Evolutionary conservation across 768 basidiomycete genomes (phyloP), one percentile per base, ranked within the genome.

Genomic region (Russula ochroleuca): DNA sequence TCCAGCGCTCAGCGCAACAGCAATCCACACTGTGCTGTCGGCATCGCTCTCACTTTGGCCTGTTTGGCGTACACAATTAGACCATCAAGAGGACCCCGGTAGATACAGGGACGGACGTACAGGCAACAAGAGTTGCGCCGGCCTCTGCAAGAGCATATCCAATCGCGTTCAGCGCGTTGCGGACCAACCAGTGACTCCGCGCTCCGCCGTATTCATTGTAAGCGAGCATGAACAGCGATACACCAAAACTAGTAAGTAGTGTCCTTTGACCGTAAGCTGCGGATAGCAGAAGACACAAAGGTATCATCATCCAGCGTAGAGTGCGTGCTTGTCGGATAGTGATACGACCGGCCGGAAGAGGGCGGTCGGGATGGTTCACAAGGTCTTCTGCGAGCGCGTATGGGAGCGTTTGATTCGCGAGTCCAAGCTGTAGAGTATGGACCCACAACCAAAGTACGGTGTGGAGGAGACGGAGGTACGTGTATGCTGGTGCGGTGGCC

Each of bases 141-240:
- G 72, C 68, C 61, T 79, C 75, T 59, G 79, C 77, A 41, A 73
- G 57, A 23, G 74, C 74, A 53, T 73, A 75, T 37, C 77, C 78
- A 17, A 72, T 60, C 11, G 75, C 76, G 43, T 75, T 77, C 47
- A 76, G 57, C 1, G 70, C 43, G 57, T 77, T 75, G 55, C 78
- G 74, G 23, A 72, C 67, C 31, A 75, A 48, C 78, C 78, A 78
- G 55, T 73, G 67, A 23, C 67, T 60, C 9, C 58, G 15, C 33
- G 59, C 60, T 31, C 56, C 61, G 25, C 61, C 61, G 2, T 73
- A 21, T 58, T 75, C 75, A 61, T 74, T 69, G 62, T 75, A 70
- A 13, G 67, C 35, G 28, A 69, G 21, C 21, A 70, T 68, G 23
- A 65, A 59, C 7, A 71, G 14, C 0, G 69, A 55, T 5, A 71